Conservation (phyloP, 768 basidiomycete genomes). For the Flagelloscypha sp. region DNA sequence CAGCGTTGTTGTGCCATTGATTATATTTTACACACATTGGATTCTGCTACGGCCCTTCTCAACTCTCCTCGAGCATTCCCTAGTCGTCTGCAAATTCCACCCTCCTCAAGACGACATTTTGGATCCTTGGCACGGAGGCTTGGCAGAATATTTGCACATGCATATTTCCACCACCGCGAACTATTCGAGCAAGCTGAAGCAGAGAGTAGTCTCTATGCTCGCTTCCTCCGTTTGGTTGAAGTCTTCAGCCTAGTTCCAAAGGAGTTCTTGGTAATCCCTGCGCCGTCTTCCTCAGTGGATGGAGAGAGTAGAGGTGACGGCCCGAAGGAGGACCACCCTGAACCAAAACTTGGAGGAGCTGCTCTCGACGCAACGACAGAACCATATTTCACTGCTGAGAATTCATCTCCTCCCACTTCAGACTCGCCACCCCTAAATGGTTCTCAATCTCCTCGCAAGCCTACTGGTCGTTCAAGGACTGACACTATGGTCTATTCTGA, state of each 20-base stretch:
- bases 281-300: conserved; percentile 12
- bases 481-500: conserved; percentile 70
- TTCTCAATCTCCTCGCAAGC: conserved; percentile 31
- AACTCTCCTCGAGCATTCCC: conserved; percentile 91
- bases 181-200: conserved; percentile 85
- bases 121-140: conserved; percentile 83
- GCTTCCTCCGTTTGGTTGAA: conserved; percentile 77
- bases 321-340: conserved; percentile 8
- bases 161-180: conserved; percentile 92
- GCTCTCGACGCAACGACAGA: too few relatives aligned
- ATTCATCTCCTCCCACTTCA: conserved; percentile 37
- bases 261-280: conserved; percentile 79
- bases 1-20: conserved; percentile 97
- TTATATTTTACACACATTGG: conserved; percentile 88
- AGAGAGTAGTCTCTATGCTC: conserved; percentile 83
- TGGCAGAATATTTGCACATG: conserved; percentile 92
- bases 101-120: conserved; percentile 79
- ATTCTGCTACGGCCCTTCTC: conserved; percentile 85
- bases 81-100: conserved; percentile 77
- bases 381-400: too few relatives aligned
- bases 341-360: too few relatives aligned
- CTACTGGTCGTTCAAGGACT: conserved; percentile 50
- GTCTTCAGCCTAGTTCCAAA: conserved; percentile 75
- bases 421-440: too few relatives aligned
- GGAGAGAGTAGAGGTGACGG: conserved; percentile 11